These are phyloP conservation scores for Corymbia maculata DNA, from an alignment of 345 rosid genomes.

Conservation along the genomic window DNA sequence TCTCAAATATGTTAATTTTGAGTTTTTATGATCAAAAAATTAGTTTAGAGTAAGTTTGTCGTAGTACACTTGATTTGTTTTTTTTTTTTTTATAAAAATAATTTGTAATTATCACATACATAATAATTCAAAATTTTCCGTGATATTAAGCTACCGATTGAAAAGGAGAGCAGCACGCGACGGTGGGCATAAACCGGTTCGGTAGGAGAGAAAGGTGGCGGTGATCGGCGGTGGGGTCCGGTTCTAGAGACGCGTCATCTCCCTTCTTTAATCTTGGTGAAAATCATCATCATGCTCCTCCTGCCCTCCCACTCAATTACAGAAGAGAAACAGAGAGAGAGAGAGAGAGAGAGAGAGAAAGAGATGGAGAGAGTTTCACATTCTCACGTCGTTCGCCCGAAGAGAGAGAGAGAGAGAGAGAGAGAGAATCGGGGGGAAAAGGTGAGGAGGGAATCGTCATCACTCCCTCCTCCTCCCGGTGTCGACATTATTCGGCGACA, in stretches of 20 bases:
- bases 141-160: too few relatives aligned
- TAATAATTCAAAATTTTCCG: too few relatives aligned
- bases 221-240: background rate
- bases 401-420: background rate
- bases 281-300: background rate
- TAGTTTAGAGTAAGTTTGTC: too few relatives aligned
- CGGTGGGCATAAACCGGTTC: background rate
- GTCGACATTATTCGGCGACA: background rate
- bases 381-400: background rate
- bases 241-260: background rate
- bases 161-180: background rate
- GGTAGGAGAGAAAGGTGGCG: background rate
- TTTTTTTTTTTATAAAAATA: too few relatives aligned
- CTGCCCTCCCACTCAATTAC: background rate
- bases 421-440: background rate
- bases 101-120: background rate
- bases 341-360: background rate
- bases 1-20: too few relatives aligned
- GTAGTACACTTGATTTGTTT: too few relatives aligned
- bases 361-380: background rate
- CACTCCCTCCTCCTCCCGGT: background rate
- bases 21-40: too few relatives aligned
- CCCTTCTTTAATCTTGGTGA: background rate
- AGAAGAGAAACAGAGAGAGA: background rate
- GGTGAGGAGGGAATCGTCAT: background rate